Evolutionary conservation across 108 stramenopile species (phyloP).

Genomic region (Thalassiosira profunda): DNA sequence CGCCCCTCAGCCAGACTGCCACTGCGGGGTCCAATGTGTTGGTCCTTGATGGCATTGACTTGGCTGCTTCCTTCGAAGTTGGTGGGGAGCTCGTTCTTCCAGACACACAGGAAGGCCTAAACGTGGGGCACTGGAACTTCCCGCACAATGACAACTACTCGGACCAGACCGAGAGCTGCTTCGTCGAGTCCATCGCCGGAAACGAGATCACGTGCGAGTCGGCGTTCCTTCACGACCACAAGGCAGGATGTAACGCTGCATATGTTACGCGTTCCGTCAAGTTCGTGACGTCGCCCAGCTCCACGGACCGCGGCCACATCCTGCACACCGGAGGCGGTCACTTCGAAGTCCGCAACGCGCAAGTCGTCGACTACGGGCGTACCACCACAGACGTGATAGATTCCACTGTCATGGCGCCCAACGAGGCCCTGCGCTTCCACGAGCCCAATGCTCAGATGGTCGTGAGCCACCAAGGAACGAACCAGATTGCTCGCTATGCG

Average conservation of each 20-base stretch:
- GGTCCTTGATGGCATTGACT: not conserved
- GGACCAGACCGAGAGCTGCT: conserved; percentile 9
- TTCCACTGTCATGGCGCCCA: not conserved
- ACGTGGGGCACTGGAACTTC: conserved; percentile 25
- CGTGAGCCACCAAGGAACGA: not conserved
- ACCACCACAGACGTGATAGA: conserved; percentile 8
- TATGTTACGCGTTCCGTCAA: conserved; percentile 10
- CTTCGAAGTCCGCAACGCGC: conserved; percentile 11
- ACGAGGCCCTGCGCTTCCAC: not conserved
- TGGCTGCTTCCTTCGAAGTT: not conserved
- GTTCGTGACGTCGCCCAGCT: not conserved
- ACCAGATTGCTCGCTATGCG: conserved; percentile 29
- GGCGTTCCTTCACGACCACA: conserved; percentile 5
- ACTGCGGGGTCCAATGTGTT: not conserved
- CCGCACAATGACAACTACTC: not conserved
- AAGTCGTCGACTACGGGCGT: conserved; percentile 5
- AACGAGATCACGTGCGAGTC: not conserved
- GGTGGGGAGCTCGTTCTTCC: conserved; percentile 25
- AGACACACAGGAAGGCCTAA: conserved; percentile 20
- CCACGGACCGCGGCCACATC: conserved; percentile 13
- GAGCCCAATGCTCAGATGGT: conserved; percentile 9
- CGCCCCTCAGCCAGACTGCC: not conserved
- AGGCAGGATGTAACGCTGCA: conserved; percentile 3
- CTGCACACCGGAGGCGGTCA: conserved; percentile 15
- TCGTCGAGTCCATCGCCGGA: not conserved